Conservation (phyloP, 1,139 yeast species). For the Nakaseomyces kungkrabaensis region DNA sequence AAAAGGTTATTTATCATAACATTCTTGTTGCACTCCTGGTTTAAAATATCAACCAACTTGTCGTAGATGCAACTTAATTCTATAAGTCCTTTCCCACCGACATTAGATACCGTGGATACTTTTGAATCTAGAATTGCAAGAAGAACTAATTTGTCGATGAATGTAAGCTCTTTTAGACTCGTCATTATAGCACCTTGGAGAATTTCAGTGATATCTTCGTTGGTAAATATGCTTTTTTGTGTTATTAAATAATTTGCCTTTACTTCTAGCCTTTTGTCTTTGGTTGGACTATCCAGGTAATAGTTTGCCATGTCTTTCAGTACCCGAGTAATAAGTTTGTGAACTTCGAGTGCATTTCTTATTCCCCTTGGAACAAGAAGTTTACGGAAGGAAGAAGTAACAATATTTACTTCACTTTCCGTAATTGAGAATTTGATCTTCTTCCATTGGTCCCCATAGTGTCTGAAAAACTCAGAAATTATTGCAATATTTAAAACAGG, state of each 20-base stretch:
- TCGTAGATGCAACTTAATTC: not conserved
- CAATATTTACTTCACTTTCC: not conserved
- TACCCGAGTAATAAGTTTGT: not conserved
- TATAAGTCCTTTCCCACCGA: not conserved
- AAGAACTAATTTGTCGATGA: constrained; percentile 1
- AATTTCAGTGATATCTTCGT: not conserved
- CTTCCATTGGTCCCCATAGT: not conserved
- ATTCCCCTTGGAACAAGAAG: not conserved
- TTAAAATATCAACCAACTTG: not conserved
- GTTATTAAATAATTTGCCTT: not conserved
- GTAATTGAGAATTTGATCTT: not conserved
- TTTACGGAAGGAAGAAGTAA: too few relatives aligned
- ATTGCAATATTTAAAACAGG: not conserved
- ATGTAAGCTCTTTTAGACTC: not conserved
- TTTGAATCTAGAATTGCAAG: not conserved
- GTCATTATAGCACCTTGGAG: not conserved
- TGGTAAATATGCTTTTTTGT: not conserved
- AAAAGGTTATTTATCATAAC: not conserved
- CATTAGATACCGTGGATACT: not conserved
- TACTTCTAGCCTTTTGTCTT: not conserved
- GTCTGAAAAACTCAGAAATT: not conserved
- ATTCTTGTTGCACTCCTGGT: not conserved
- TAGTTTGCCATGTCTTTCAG: not conserved
- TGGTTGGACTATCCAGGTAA: not conserved
- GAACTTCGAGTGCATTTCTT: not conserved